phyloP scores from a whole-genome alignment of 495 filamentous ascomycete species.

The Friedmanniomyces endolithicus region DNA sequence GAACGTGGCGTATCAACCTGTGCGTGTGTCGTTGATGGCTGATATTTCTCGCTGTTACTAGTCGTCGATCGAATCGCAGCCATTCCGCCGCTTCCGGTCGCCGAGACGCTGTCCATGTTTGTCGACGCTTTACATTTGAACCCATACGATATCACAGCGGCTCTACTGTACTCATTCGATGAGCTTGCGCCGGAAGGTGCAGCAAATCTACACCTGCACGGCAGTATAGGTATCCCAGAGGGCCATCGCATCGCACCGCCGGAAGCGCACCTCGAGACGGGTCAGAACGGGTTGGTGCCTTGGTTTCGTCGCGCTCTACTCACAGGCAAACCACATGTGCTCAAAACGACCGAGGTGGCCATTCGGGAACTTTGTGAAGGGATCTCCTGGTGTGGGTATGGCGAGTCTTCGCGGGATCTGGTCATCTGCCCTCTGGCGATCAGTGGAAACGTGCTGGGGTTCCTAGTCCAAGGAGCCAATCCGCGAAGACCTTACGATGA shows the following conservation, averaged over 20 bases:
- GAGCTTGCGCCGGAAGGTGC: background rate
- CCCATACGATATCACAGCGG: slow-evolving; percentile 5
- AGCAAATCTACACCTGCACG: background rate
- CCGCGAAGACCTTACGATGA: slow-evolving; percentile 8
- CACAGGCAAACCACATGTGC: background rate
- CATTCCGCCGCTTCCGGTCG: background rate
- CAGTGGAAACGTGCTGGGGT: background rate
- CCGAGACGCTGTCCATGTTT: background rate
- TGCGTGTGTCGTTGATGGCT: too few species aligned
- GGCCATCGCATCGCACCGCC: background rate
- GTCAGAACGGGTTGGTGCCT: background rate
- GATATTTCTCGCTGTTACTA: too few species aligned
- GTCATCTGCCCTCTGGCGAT: background rate
- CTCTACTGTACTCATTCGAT: slow-evolving; percentile 6
- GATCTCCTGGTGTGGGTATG: background rate
- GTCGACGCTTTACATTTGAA: slow-evolving; percentile 1
- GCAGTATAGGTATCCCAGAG: slow-evolving; percentile 4
- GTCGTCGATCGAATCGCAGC: background rate
- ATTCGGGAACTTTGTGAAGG: background rate
- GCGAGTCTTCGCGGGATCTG: background rate
- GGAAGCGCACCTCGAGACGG: background rate
- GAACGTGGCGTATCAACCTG: too few species aligned
- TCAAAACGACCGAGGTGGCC: background rate
- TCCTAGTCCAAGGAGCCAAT: slow-evolving; percentile 7
- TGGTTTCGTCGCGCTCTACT: slow-evolving; percentile 1